Evolutionary conservation across 2,329 filamentous ascomycete species (phyloP).

Genomic region (Scedosporium apiospermum): DNA sequence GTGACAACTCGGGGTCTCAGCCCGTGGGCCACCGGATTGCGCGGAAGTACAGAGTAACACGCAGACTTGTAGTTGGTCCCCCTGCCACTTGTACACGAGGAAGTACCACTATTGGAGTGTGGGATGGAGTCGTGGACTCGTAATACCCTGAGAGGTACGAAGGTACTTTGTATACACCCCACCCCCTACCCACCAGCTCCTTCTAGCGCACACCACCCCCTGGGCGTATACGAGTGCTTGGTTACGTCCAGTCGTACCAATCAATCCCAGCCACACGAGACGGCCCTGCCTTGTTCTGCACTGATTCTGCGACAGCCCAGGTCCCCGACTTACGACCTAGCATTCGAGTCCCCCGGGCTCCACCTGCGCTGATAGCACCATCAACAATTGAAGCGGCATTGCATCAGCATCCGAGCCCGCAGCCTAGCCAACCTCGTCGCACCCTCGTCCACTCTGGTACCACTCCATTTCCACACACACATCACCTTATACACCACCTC

Average conservation of each 20-base stretch:
- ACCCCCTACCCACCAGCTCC: not conserved
- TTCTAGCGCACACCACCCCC: not conserved
- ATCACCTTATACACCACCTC: not conserved
- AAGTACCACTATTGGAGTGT: too few species aligned
- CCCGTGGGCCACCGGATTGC: too few species aligned
- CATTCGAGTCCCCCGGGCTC: not conserved
- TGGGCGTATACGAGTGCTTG: too few species aligned
- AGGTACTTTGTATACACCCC: not conserved
- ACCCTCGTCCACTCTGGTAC: not conserved
- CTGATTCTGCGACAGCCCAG: conserved; percentile 12
- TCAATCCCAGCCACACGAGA: conserved; percentile 16
- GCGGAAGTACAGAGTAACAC: too few species aligned
- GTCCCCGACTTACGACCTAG: not conserved
- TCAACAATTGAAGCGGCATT: conserved; percentile 1
- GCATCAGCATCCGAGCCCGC: conserved; percentile 4
- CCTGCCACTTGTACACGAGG: too few species aligned
- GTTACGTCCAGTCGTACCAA: not conserved
- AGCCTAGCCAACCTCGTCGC: not conserved
- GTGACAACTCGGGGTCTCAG: too few species aligned
- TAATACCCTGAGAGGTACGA: too few species aligned
- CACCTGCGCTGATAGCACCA: conserved; percentile 2
- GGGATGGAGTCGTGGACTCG: too few species aligned
- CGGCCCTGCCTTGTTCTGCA: conserved; percentile 17
- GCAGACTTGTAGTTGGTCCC: too few species aligned
- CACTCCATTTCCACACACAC: conserved; percentile 6